Conservation (phyloP, 2,329 filamentous ascomycete genomes). For the Neonectria neomacrospora region DNA sequence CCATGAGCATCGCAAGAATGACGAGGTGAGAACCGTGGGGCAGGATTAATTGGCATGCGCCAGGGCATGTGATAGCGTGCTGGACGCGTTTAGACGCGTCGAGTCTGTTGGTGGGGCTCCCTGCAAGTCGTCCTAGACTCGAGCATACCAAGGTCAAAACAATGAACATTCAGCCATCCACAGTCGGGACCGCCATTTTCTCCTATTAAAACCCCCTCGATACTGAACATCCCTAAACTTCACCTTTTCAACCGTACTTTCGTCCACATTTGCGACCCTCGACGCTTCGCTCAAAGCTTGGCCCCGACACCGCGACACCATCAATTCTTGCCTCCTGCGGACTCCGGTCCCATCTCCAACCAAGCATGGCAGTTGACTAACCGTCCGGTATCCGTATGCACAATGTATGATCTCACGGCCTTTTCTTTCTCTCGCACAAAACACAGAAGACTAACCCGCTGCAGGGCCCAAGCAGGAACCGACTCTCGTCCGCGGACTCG, state of each 20-base stretch:
- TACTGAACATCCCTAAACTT: no score
- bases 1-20: background rate
- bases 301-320: background rate
- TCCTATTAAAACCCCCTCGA: background rate
- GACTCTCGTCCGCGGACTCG: conserved; percentile 42
- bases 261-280: background rate
- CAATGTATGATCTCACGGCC: conserved; percentile 8
- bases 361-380: conserved; percentile 26
- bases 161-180: background rate
- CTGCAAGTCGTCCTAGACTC: background rate
- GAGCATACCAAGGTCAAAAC: conserved; percentile 1
- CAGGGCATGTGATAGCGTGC: conserved; percentile 31
- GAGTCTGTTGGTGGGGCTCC: conserved; percentile 24
- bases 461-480: conserved; percentile 48
- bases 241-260: no score
- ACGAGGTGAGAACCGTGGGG: conserved; percentile 2
- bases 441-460: conserved; percentile 14
- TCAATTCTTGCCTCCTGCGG: conserved; percentile 10
- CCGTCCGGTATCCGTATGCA: background rate
- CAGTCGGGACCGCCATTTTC: no score
- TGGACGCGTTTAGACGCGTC: conserved; percentile 25
- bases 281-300: background rate
- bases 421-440: rapidly evolving
- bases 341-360: conserved; percentile 19
- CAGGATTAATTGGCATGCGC: conserved; percentile 3